Conservation (phyloP, 306 rosid genomes). For the Acmispon strigosus region DNA sequence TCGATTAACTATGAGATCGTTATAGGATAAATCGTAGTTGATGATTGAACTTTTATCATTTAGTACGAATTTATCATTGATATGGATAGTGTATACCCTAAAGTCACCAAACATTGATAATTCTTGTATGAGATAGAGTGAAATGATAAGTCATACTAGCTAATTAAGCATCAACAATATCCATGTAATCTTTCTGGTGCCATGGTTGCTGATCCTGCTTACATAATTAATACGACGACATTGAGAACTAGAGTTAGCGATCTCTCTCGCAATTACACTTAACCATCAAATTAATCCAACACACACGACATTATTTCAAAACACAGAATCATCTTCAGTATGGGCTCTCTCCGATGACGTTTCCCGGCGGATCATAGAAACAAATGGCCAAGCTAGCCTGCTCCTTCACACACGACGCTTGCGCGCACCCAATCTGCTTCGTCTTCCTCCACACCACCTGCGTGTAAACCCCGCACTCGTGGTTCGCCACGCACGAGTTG, state of each 20-base stretch:
- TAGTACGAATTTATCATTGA: no score
- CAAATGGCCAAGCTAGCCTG: conserved; percentile 53
- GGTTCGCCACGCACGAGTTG: conserved; percentile 51
- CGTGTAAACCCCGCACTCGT: conserved; percentile 69
- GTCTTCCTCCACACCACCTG: conserved; percentile 86
- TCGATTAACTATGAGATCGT: no score
- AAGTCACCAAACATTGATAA: no score
- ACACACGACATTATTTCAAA: background rate
- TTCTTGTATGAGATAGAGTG: no score
- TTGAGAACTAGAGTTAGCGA: background rate
- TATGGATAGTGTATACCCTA: no score
- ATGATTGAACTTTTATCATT: no score
- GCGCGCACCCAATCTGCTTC: conserved; percentile 53
- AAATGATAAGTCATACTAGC: no score
- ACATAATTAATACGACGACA: background rate
- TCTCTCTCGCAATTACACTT: background rate
- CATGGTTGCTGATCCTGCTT: no score
- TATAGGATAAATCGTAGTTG: no score
- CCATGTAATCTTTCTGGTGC: no score
- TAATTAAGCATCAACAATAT: no score
- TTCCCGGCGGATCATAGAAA: conserved; percentile 74
- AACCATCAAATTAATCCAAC: background rate
- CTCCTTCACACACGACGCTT: conserved; percentile 51
- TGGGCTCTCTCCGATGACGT: conserved; percentile 62
- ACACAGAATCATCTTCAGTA: conserved; percentile 27